Conservation (phyloP, 1,284 basidiomycete genomes). For the Neonothopanus nambi region DNA sequence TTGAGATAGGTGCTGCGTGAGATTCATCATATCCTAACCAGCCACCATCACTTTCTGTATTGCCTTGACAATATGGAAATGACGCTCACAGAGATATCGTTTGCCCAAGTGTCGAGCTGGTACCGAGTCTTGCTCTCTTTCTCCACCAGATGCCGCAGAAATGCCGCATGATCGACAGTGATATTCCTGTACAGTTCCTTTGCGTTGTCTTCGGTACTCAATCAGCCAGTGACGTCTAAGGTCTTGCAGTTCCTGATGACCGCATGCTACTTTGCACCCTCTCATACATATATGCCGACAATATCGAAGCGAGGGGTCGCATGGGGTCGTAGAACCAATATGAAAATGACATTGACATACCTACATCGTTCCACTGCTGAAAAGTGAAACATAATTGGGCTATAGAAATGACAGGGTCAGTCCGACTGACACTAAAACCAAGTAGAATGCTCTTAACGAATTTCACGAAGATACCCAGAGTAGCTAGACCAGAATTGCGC, state of each 20-base stretch:
- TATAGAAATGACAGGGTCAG: slow-evolving; percentile 28
- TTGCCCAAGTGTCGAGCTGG: slow-evolving; percentile 9
- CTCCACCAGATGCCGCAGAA: slow-evolving; percentile 49
- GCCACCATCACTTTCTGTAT: not conserved
- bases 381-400: slow-evolving; percentile 76
- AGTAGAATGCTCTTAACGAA: slow-evolving; percentile 46
- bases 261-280: too few species aligned
- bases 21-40: not conserved
- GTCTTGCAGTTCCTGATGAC: too few species aligned
- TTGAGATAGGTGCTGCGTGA: slow-evolving; percentile 1
- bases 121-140: slow-evolving; percentile 39
- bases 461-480: slow-evolving; percentile 76
- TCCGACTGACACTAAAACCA: slow-evolving; percentile 14
- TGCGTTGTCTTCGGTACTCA: slow-evolving; percentile 51
- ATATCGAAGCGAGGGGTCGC: slow-evolving; percentile 7
- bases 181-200: slow-evolving; percentile 67
- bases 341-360: slow-evolving; percentile 34
- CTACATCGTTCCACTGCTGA: slow-evolving; percentile 70
- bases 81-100: slow-evolving; percentile 7
- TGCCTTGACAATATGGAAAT: not conserved
- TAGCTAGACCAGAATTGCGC: slow-evolving; percentile 83
- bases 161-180: slow-evolving; percentile 54
- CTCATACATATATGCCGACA: too few species aligned
- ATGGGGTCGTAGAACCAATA: too few species aligned
- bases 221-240: not conserved